Percentiles rank a stretch among this genome's conserved stretches.
These are phyloP conservation scores for Aphanomyces euteiches DNA, from an alignment of 352 stramenopile species.

Conservation along the genomic window DNA sequence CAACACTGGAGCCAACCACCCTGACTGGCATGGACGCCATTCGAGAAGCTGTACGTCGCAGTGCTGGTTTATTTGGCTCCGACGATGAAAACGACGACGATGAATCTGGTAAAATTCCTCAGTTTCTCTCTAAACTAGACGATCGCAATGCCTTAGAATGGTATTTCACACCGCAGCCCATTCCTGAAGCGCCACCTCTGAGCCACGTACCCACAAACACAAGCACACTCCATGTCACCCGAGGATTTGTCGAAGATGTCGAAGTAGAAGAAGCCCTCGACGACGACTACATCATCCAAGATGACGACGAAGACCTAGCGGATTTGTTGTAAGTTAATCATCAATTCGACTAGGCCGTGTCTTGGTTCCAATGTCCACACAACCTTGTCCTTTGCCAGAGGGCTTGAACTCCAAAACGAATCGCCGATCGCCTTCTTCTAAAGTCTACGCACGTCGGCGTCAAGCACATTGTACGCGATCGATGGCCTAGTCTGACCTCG, in stretches of 20 bases:
- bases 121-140: too few relatives aligned
- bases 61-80: slow-evolving; percentile 35
- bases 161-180: slow-evolving; percentile 12
- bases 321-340: slow-evolving; percentile 23
- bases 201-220: background rate
- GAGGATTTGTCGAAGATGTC: slow-evolving; percentile 14
- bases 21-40: slow-evolving; percentile 38
- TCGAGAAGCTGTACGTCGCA: slow-evolving; percentile 35
- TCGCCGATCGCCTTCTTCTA: background rate
- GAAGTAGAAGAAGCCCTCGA: slow-evolving; percentile 4
- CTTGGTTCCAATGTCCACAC: slow-evolving; percentile 23
- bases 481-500: background rate
- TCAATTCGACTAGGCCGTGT: background rate
- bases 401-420: slow-evolving; percentile 28
- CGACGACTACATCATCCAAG: slow-evolving; percentile 4
- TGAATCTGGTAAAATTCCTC: slow-evolving; percentile 5
- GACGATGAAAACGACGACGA: slow-evolving; percentile 24
- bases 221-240: slow-evolving; percentile 1
- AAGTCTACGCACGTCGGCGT: background rate
- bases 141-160: slow-evolving; percentile 11
- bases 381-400: slow-evolving; percentile 19
- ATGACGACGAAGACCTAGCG: slow-evolving; percentile 17
- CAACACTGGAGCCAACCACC: slow-evolving; percentile 15
- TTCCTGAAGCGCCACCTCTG: background rate
- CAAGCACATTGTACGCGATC: background rate